phyloP scores from a whole-genome alignment of 129 eudicot species.

The Cynara cardunculus region DNA sequence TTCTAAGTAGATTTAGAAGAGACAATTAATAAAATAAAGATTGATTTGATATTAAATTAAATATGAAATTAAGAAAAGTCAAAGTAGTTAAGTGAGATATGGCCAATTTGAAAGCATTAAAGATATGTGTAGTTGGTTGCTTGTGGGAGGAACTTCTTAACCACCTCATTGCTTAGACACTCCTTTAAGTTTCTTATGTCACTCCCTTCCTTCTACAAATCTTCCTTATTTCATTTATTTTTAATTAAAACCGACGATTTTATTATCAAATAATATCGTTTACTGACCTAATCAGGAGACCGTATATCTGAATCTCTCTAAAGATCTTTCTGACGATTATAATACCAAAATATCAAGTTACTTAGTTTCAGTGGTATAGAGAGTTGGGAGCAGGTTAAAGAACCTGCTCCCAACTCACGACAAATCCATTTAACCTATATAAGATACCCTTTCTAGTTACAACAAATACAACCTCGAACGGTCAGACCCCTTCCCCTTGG shows the following conservation, averaged over 20 bases:
- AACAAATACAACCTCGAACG: too few relatives aligned
- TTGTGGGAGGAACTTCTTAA: constrained; percentile 32
- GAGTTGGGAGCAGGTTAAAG: background rate
- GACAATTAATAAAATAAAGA: constrained; percentile 2
- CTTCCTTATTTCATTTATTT: background rate
- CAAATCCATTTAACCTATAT: too few relatives aligned
- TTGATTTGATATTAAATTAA: background rate
- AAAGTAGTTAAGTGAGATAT: constrained; percentile 22
- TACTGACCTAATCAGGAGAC: background rate
- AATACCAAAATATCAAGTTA: background rate
- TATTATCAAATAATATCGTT: background rate
- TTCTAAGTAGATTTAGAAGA: background rate
- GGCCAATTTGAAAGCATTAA: constrained; percentile 31
- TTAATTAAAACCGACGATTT: background rate
- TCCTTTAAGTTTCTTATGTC: constrained; percentile 41
- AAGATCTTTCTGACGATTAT: background rate
- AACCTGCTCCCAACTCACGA: background rate
- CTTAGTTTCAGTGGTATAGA: background rate
- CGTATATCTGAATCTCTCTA: background rate
- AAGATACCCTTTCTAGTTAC: too few relatives aligned
- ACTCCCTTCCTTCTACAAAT: background rate
- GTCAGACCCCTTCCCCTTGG: too few relatives aligned
- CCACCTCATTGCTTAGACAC: constrained; percentile 25
- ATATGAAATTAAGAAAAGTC: constrained; percentile 8
- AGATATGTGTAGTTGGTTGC: constrained; percentile 23